Base-by-base conservation (phyloP, 2,329 filamentous ascomycete genomes). In the Aspergillus sp. region DNA sequence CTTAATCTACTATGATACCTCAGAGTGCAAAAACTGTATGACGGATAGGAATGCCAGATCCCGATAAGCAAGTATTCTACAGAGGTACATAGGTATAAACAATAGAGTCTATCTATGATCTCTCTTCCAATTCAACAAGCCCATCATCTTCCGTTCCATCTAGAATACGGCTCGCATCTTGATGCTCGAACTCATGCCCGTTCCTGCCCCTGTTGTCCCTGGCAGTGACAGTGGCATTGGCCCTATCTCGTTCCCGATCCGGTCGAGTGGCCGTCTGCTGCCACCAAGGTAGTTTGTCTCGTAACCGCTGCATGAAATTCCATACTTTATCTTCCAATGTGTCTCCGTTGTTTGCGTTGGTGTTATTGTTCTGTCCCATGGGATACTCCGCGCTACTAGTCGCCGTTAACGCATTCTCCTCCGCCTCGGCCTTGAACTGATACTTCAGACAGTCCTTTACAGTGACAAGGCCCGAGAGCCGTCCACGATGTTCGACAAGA, bases 361-460 rank as follows among this genome's bases (percentile, higher is more conserved):
- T 26, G 27, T 28, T 39, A 0, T 55, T 53, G 33, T 49, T 49
- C 5, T 54, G 57, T 2, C 57, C 61, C 5, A 62, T 52, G 0
- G 57, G 49, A 3, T 52, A 49, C 12, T 56, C 57, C 2, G 62
- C 56, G 1, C 55, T 51, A 30, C 57, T 59, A 5, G 64, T 63
- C 36, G 64, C 61, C n/a, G 65, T 61, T 5, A 67, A 56, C 0
- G 63, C 64, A 57, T 87, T 83, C 67, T 93, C 89, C 38, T 85
- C 81, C 6, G 87, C 87, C 66, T 98, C 93, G 1, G 86, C 88
- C 72, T 93, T 94, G 78, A 97, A 95, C 67, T 98, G 91, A 61
- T 94, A 97, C 65, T 93, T 94, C 47, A 98, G 73, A 57, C 93
- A 97, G 65, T 98, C 93, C 66, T 98, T 98, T 52, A 96, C 86